Conservation (phyloP, 208 protist genomes). For the Trypanosoma melophagium region DNA sequence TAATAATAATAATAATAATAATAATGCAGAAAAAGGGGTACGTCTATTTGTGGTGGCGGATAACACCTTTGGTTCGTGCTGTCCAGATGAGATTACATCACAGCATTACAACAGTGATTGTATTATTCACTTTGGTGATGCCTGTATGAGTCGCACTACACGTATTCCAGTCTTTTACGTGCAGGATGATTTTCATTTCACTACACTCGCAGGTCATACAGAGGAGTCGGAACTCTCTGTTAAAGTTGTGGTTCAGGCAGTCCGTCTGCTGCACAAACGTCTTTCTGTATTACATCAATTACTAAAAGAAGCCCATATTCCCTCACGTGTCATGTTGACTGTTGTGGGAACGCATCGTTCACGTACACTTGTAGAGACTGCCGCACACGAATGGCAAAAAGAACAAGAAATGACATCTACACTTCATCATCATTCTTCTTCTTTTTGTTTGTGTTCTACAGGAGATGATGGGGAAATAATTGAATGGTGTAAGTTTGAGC, state of each 20-base stretch:
- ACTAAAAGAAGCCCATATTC: conserved; percentile 1
- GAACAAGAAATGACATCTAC: conserved; percentile 1
- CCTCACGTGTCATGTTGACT: conserved; percentile 16
- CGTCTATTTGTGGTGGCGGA: conserved; percentile 86
- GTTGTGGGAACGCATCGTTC: conserved; percentile 35
- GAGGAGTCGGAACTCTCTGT: conserved; percentile 25
- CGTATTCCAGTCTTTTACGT: conserved; percentile 83
- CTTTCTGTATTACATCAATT: neutral
- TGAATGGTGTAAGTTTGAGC: conserved; percentile 34
- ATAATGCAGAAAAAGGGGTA: conserved; percentile 12
- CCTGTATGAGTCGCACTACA: conserved; percentile 84
- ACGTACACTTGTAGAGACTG: conserved; percentile 16
- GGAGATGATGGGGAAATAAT: conserved; percentile 7
- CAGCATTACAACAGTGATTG: conserved; percentile 82
- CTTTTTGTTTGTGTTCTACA: too few relatives aligned
- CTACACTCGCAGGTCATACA: conserved; percentile 1
- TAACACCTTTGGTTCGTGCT: conserved; percentile 92
- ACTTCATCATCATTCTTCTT: neutral
- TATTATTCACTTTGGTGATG: conserved; percentile 90
- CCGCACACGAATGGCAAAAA: conserved; percentile 7
- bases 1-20: conserved; percentile 1
- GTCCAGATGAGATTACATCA: conserved; percentile 89
- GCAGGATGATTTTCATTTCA: conserved; percentile 50
- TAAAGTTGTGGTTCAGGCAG: conserved; percentile 28
- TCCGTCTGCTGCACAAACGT: conserved; percentile 11